Base-by-base conservation (phyloP, 1,139 yeast species). In the Yamadazyma atmosphaerica region DNA sequence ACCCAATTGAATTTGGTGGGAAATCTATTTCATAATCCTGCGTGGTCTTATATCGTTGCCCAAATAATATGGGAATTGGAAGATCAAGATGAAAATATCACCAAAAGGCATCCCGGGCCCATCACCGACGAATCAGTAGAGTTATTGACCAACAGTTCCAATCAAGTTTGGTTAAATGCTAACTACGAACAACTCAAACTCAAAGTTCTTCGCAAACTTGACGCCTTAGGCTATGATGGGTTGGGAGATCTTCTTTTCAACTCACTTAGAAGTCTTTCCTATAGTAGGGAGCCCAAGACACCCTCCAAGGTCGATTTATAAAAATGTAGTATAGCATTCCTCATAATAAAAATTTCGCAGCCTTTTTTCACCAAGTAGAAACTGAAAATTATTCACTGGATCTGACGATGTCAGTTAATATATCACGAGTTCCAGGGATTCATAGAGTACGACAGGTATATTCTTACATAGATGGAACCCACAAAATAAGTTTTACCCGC, bases 21-120 rank as follows among this genome's bases (percentile, higher is more conserved):
- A 28, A 72, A 78, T 33, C 41, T 84, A 0, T 72, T 79, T 41
- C 74, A 78, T 38, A 65, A 78, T 18, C 83, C 88, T 0, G 65
- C 80, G 1, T 75, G 80, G 58, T 63, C 78, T 1, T 71, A 65
- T 17, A 51, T 73, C 3, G 63, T 76, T 11, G 68, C 79, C 0
- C 63, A 65, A 14, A 57, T 71, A 2, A 49, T 81, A 10, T 62
- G 81, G 61, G 50, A 55, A 2, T 45, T 79, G 9, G 86, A 81
- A 44, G 81, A 77, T 37, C 48, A 53, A 2, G 49, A 50, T 9
- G 54, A 50, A 0, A 49, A 45, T 1, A 56, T 68, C 4, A 47
- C 55, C 8, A 49, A 49, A 1, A 53, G 77, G 15, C 81, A 74
- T 42, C 65, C 65, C 15, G 79, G 77, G 0, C 81, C 82, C 0